phyloP scores from a whole-genome alignment of 2,329 filamentous ascomycete genomes.

The Botrytis paeoniae region DNA sequence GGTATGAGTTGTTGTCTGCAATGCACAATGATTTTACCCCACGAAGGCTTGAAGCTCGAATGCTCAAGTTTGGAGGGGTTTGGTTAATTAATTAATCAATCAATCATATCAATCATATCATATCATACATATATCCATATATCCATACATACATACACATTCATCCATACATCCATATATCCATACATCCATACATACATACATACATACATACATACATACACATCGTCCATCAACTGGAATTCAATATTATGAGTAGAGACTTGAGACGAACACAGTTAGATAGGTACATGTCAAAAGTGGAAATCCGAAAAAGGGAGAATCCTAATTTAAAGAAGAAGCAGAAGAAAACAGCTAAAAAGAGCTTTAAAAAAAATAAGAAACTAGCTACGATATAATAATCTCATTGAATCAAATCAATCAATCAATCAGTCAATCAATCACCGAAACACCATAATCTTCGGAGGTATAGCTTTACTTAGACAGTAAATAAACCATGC shows the following conservation, averaged over 20 bases:
- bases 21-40: slow-evolving; percentile 1
- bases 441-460: background rate
- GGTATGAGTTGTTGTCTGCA: background rate
- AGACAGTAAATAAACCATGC: background rate
- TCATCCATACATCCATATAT: no score
- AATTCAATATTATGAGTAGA: slow-evolving; percentile 19
- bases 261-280: background rate
- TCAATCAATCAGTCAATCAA: background rate
- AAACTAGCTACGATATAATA: background rate
- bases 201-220: background rate
- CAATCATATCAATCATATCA: background rate
- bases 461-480: background rate
- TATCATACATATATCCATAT: background rate
- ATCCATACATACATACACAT: no score
- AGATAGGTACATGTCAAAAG: background rate
- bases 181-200: no score
- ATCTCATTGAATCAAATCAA: background rate
- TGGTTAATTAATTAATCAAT: background rate
- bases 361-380: background rate
- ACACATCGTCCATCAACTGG: background rate
- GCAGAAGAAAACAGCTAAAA: background rate
- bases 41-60: slow-evolving; percentile 1
- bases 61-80: background rate
- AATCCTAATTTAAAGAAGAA: background rate
- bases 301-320: background rate